phyloP scores from a whole-genome alignment of 805 yeast species.

The Lipomyces spencermartinsiae region DNA sequence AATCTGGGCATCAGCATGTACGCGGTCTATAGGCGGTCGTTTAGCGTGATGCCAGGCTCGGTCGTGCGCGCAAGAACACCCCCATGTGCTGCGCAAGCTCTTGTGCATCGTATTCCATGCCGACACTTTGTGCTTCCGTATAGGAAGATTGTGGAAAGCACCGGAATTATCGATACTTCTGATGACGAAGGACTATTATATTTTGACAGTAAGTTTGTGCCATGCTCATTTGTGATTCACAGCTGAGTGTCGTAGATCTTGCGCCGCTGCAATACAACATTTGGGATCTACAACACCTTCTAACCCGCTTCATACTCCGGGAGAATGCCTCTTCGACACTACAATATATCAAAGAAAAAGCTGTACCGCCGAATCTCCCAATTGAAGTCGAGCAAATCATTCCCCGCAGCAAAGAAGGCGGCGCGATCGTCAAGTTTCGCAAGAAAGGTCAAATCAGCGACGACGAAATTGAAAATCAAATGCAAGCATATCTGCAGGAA shows the following conservation, averaged over 20 bases:
- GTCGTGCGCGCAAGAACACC: not conserved
- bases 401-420: slow-evolving; percentile 85
- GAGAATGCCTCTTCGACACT: slow-evolving; percentile 24
- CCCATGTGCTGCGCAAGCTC: not conserved
- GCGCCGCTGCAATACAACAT: slow-evolving; percentile 29
- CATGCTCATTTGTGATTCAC: not conserved
- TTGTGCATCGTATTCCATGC: not conserved
- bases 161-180: slow-evolving; percentile 33
- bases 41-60: not conserved
- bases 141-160: slow-evolving; percentile 16
- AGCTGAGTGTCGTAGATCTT: slow-evolving; percentile 16
- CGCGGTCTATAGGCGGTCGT: not conserved
- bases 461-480: slow-evolving; percentile 59
- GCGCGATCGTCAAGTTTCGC: slow-evolving; percentile 82
- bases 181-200: slow-evolving; percentile 38
- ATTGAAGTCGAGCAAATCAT: slow-evolving; percentile 64
- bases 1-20: not conserved
- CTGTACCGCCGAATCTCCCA: slow-evolving; percentile 41
- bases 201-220: slow-evolving; percentile 33
- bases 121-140: slow-evolving; percentile 10
- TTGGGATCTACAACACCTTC: slow-evolving; percentile 34
- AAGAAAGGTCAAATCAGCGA: slow-evolving; percentile 60
- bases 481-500: slow-evolving; percentile 52
- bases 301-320: slow-evolving; percentile 15
- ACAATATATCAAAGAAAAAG: slow-evolving; percentile 28